Conservation (phyloP, 768 basidiomycete genomes). For the Candolleomyces aberdarensis region DNA sequence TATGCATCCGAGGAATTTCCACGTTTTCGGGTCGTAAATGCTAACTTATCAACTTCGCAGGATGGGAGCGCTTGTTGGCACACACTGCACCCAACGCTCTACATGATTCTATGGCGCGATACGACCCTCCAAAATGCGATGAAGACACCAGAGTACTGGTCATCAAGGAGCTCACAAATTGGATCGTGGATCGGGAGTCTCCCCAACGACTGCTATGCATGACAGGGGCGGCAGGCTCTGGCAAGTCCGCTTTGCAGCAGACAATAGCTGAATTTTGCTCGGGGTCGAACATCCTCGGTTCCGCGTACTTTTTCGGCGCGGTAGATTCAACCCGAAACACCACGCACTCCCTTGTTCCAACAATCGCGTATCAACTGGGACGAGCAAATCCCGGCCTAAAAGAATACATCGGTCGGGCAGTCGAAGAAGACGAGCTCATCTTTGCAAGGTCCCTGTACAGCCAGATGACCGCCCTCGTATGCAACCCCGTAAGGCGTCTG, state of each 20-base stretch:
- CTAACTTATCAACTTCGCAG: neutral
- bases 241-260: slow-evolving; percentile 8
- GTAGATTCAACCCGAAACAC: slow-evolving; percentile 2
- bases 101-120: slow-evolving; percentile 3
- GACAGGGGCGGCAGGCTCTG: neutral
- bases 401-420: neutral
- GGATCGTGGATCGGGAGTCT: neutral
- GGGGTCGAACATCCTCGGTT: slow-evolving; percentile 1
- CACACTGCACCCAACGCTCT: neutral
- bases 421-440: neutral
- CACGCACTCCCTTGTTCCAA: slow-evolving; percentile 4
- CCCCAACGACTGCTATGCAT: neutral
- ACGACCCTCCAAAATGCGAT: slow-evolving; percentile 9
- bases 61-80: neutral
- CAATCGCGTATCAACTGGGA: slow-evolving; percentile 12
- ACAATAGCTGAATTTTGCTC: slow-evolving; percentile 7
- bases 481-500: slow-evolving; percentile 1
- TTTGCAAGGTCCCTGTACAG: neutral
- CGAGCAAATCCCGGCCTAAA: neutral
- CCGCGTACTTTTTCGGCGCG: slow-evolving; percentile 10
- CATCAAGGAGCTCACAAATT: neutral
- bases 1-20: too few species aligned
- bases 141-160: slow-evolving; percentile 4
- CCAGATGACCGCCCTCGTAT: slow-evolving; percentile 8
- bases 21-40: neutral